These are phyloP conservation scores for Fraxinus sp. DNA, from an alignment of 305 asterid species.

Conservation along the genomic window DNA sequence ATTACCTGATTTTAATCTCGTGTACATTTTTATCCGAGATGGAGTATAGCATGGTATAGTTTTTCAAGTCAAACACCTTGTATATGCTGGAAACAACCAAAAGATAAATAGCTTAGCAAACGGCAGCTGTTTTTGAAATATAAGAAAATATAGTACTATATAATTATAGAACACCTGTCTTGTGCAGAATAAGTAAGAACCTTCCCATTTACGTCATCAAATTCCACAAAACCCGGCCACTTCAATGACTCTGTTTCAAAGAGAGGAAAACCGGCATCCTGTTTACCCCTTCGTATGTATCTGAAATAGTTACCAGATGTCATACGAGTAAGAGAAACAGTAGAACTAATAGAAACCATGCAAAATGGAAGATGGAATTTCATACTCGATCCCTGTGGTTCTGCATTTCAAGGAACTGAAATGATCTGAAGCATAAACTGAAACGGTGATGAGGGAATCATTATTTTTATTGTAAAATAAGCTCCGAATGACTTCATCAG, in stretches of 20 bases:
- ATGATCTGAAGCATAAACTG: slow-evolving; percentile 91
- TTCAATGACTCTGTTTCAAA: slow-evolving; percentile 94
- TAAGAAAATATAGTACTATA: background rate
- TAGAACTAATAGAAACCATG: background rate
- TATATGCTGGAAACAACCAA: slow-evolving; percentile 55
- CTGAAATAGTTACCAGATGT: background rate
- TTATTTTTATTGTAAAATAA: slow-evolving; percentile 94
- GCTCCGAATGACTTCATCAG: slow-evolving; percentile 97
- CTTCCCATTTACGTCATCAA: slow-evolving; percentile 94
- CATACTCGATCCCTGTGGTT: slow-evolving; percentile 94
- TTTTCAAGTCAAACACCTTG: slow-evolving; percentile 98
- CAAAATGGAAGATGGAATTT: slow-evolving; percentile 11
- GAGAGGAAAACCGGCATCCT: slow-evolving; percentile 93
- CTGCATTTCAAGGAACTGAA: slow-evolving; percentile 93
- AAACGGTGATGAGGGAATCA: slow-evolving; percentile 97
- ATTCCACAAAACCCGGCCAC: slow-evolving; percentile 99
- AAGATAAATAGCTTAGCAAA: slow-evolving; percentile 17
- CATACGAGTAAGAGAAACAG: background rate
- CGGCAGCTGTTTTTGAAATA: background rate
- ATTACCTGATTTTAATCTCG: slow-evolving; percentile 93
- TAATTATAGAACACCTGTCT: slow-evolving; percentile 49
- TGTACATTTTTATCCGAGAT: slow-evolving; percentile 90
- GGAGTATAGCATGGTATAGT: slow-evolving; percentile 89
- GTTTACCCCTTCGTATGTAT: slow-evolving; percentile 85
- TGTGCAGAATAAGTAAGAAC: slow-evolving; percentile 95